A percentile compares a stretch with the other conserved stretches of the same genome.
These are phyloP conservation scores for Solanum chiquidenum DNA, from an alignment of 257 asterid genomes.

Conservation along the genomic window DNA sequence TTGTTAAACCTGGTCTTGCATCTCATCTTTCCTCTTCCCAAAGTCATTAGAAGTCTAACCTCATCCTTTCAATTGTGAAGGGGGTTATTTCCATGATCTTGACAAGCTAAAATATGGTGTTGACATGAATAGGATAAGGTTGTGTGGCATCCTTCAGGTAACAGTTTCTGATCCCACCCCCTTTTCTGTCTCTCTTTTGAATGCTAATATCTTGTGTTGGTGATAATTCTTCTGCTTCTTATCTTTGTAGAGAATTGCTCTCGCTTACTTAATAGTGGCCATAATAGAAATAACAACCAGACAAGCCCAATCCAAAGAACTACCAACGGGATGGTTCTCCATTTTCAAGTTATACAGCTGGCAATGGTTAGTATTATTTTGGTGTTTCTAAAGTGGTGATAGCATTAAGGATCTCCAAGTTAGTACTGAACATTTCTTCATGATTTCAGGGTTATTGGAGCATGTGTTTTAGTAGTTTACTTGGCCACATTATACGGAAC, in stretches of 20 bases:
- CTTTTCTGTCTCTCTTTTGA: neutral
- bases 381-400: neutral
- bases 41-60: neutral
- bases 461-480: slow-evolving; percentile 40
- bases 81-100: slow-evolving; percentile 77
- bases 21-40: neutral
- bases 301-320: slow-evolving; percentile 14
- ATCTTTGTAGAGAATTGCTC: slow-evolving; percentile 57
- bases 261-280: slow-evolving; percentile 60
- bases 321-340: slow-evolving; percentile 27
- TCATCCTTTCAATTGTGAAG: slow-evolving; percentile 20
- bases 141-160: slow-evolving; percentile 88
- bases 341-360: slow-evolving; percentile 47
- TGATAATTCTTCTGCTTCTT: neutral
- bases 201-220: neutral
- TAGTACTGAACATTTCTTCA: neutral
- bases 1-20: neutral
- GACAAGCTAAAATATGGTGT: slow-evolving; percentile 65
- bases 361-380: slow-evolving; percentile 47
- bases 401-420: neutral
- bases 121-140: slow-evolving; percentile 58
- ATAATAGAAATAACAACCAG: slow-evolving; percentile 42
- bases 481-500: slow-evolving; percentile 45
- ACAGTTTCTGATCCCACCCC: neutral
- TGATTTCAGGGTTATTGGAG: slow-evolving; percentile 41